A percentile compares a stretch with the other conserved stretches of the same genome.
Evolutionary conservation across 768 basidiomycete genomes (phyloP).

Genomic region (Phaffia tasmanica): DNA sequence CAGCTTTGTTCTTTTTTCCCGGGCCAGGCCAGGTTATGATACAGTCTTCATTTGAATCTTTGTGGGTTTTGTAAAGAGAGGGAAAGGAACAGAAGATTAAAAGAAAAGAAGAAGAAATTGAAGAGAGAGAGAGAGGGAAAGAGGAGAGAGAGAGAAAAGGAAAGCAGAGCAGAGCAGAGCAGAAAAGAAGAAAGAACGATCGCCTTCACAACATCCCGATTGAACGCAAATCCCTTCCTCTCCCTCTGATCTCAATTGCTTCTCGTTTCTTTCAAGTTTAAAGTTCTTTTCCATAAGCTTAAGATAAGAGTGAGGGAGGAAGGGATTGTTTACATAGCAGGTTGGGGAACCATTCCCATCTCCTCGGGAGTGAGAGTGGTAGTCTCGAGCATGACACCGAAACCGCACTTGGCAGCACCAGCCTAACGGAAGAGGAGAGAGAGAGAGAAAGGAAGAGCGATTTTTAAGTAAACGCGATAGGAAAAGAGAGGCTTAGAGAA

Average conservation of each 20-base stretch:
- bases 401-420: conserved; percentile 72
- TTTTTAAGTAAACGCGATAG: conserved; percentile 11
- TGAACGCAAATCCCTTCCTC: no score
- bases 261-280: no score
- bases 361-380: conserved; percentile 36
- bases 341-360: conserved; percentile 30
- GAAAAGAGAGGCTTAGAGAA: background rate
- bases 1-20: background rate
- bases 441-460: conserved; percentile 24
- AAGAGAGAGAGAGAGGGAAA: background rate
- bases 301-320: no score
- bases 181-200: conserved; percentile 9
- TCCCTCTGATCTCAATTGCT: no score
- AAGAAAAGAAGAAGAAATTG: background rate
- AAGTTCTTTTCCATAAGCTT: no score
- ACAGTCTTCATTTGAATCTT: background rate
- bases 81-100: background rate
- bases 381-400: conserved; percentile 92
- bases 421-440: conserved; percentile 4
- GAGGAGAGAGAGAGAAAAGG: background rate
- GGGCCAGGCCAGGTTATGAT: background rate
- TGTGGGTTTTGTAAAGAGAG: background rate
- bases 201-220: conserved; percentile 33
- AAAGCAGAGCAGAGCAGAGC: background rate
- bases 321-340: conserved; percentile 5